phyloP scores from a whole-genome alignment of 176 grass and related monocot genomes.

The Miscanthus lutarioriparius region DNA sequence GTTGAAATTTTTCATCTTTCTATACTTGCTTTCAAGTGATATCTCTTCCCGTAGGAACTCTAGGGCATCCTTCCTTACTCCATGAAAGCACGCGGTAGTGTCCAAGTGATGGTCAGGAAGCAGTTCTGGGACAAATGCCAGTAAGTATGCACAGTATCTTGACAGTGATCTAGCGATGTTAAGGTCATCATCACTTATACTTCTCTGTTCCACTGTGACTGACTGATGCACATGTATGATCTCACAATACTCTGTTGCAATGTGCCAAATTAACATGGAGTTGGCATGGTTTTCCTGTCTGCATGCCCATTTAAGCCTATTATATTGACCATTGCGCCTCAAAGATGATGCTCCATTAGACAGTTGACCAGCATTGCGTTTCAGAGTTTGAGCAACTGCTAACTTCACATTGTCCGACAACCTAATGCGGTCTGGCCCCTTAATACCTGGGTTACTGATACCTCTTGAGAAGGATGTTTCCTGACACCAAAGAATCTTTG shows the following conservation, averaged over 20 bases:
- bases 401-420: not conserved
- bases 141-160: conserved; percentile 3
- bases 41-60: not conserved
- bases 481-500: not conserved
- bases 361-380: not conserved
- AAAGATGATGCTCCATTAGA: not conserved
- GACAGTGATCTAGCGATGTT: not conserved
- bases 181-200: not conserved
- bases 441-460: not conserved
- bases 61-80: not conserved
- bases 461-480: not conserved
- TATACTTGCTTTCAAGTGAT: not conserved
- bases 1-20: not conserved
- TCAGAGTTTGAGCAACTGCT: not conserved
- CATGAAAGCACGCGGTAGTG: not conserved
- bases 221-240: not conserved
- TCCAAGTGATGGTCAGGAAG: not conserved
- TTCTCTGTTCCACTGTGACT: not conserved
- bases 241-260: not conserved
- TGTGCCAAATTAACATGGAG: not conserved
- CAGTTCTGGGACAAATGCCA: not conserved
- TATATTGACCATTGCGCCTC: not conserved
- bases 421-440: not conserved
- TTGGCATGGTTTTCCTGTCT: not conserved
- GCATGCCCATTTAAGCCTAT: not conserved